Evolutionary conservation across 2,329 filamentous ascomycete species (phyloP).

Genomic region (Scytalidium lignicola): DNA sequence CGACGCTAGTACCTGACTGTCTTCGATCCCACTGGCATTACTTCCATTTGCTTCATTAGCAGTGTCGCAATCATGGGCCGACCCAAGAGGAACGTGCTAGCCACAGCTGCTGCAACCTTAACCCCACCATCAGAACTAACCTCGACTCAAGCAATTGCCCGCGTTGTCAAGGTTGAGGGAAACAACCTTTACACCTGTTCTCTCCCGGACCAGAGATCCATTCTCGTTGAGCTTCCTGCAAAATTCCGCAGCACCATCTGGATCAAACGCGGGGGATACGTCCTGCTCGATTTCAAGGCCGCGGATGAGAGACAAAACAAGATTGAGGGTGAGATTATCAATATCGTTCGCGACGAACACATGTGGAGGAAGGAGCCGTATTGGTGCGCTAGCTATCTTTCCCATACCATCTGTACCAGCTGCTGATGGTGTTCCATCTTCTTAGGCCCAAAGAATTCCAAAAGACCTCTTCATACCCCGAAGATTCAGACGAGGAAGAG

Average conservation of each 20-base stretch:
- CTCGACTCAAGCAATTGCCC: constrained; percentile 64
- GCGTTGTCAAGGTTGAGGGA: constrained; percentile 75
- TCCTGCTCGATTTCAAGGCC: constrained; percentile 69
- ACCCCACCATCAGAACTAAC: constrained; percentile 55
- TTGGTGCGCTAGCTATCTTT: constrained; percentile 53
- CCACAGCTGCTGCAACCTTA: constrained; percentile 67
- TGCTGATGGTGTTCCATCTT: neutral
- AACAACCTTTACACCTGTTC: constrained; percentile 84
- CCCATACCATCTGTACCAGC: constrained; percentile 2
- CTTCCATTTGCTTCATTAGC: neutral
- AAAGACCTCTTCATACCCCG: constrained; percentile 54
- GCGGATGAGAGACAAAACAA: constrained; percentile 67
- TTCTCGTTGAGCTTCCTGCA: constrained; percentile 76
- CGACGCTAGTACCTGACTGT: no score
- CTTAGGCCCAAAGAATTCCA: constrained; percentile 76
- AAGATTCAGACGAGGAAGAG: constrained; percentile 69
- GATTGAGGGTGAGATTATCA: constrained; percentile 83
- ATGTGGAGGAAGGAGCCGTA: constrained; percentile 84
- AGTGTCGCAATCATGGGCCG: constrained; percentile 51
- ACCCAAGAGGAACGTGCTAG: constrained; percentile 71
- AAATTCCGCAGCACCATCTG: constrained; percentile 89
- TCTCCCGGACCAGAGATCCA: constrained; percentile 57
- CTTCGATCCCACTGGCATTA: neutral
- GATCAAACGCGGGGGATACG: constrained; percentile 85
- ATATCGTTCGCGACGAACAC: constrained; percentile 88